phyloP scores from a whole-genome alignment of 2,329 filamentous ascomycete species.

The Trichoderma cornu-damae region DNA sequence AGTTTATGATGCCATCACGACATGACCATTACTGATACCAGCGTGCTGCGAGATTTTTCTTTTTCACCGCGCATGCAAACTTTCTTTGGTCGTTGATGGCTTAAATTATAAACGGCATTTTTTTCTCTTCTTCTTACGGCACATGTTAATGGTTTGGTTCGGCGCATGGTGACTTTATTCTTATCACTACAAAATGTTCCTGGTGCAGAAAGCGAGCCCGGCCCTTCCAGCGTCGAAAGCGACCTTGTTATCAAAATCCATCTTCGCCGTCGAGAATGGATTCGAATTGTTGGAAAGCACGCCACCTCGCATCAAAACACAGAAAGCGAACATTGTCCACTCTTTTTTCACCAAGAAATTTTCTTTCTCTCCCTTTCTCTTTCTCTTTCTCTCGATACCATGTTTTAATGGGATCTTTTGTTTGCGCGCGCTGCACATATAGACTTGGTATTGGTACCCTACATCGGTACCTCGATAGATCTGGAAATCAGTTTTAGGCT shows the following conservation, averaged over 20 bases:
- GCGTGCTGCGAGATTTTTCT: background rate
- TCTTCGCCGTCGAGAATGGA: background rate
- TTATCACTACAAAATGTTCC: constrained; percentile 15
- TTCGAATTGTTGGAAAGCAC: background rate
- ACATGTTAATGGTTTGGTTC: constrained; percentile 33
- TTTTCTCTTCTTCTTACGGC: constrained; percentile 17
- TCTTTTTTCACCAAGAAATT: background rate
- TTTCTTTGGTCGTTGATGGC: constrained; percentile 2
- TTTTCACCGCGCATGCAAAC: constrained; percentile 4
- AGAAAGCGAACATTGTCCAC: constrained; percentile 7
- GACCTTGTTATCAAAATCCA: background rate
- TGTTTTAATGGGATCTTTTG: constrained; percentile 11
- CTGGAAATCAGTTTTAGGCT: constrained; percentile 17
- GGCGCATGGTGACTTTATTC: constrained; percentile 27
- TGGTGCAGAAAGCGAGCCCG: background rate
- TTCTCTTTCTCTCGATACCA: constrained; percentile 12
- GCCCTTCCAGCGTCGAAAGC: background rate
- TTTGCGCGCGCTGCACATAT: constrained; percentile 19
- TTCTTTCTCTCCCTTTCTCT: no score
- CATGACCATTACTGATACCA: background rate
- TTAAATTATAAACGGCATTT: constrained; percentile 14
- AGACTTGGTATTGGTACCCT: constrained; percentile 20
- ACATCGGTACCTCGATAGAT: constrained; percentile 19
- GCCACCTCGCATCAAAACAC: background rate
- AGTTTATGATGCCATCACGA: constrained; percentile 5